phyloP scores from a whole-genome alignment of 306 rosid genomes.

The Medicago truncatula region MtrunA17r5.0-ANR NC_053042.1:2957001-2957500 shows the following conservation, averaged over 20 bases:
- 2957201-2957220: conserved; percentile 5
- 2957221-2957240: background rate
- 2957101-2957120: conserved; percentile 19
- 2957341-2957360: background rate
- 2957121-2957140: conserved; percentile 44
- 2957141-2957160: conserved; percentile 20
- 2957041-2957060: conserved; percentile 42
- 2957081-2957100: conserved; percentile 30
- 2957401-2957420: background rate
- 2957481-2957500: background rate
- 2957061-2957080: conserved; percentile 39
- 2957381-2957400: conserved; percentile 4
- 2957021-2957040: conserved; percentile 97
- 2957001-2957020: conserved; percentile 99
- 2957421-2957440: background rate
- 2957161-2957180: background rate
- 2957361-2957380: background rate
- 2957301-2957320: background rate
- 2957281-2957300: background rate
- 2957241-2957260: background rate
- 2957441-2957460: background rate
- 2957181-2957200: conserved; percentile 7
- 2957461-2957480: background rate
- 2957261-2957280: background rate
- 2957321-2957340: background rate